Percentiles rank a stretch among this genome's conserved stretches.
phyloP scores from a whole-genome alignment of 129 eudicot genomes.

The Chrysanthemum makinoi region DNA sequence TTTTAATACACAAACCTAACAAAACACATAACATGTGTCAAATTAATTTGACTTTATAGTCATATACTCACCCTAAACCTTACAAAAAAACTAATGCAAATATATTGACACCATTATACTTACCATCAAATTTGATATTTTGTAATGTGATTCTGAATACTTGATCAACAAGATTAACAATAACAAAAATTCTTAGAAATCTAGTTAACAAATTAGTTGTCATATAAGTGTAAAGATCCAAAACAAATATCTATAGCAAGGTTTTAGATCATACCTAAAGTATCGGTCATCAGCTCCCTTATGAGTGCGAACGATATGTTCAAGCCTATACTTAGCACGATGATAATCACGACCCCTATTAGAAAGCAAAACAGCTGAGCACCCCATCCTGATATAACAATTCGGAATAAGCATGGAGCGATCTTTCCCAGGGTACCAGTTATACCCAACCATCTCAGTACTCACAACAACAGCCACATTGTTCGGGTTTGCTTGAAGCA shows the following conservation, averaged over 20 bases:
- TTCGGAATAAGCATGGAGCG: constrained; percentile 96
- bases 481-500: constrained; percentile 93
- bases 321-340: constrained; percentile 85
- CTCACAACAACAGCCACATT: constrained; percentile 89
- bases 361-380: constrained; percentile 88
- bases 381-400: constrained; percentile 95
- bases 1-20: constrained; percentile 4
- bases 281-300: constrained; percentile 92
- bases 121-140: too few relatives aligned
- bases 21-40: neutral
- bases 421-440: constrained; percentile 88
- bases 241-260: too few relatives aligned
- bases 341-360: constrained; percentile 81
- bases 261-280: constrained; percentile 50
- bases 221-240: too few relatives aligned
- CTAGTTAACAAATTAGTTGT: too few relatives aligned
- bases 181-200: too few relatives aligned
- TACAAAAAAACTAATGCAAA: too few relatives aligned
- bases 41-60: neutral
- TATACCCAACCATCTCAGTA: constrained; percentile 91
- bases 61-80: neutral
- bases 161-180: too few relatives aligned
- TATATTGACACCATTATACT: too few relatives aligned
- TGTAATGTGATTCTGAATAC: too few relatives aligned
- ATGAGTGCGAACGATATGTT: constrained; percentile 91